Percentiles rank a stretch among this genome's conserved stretches.
These are phyloP conservation scores for Diplocarpon rosae DNA, from an alignment of 2,329 filamentous ascomycete species.

Conservation along the genomic window DNA sequence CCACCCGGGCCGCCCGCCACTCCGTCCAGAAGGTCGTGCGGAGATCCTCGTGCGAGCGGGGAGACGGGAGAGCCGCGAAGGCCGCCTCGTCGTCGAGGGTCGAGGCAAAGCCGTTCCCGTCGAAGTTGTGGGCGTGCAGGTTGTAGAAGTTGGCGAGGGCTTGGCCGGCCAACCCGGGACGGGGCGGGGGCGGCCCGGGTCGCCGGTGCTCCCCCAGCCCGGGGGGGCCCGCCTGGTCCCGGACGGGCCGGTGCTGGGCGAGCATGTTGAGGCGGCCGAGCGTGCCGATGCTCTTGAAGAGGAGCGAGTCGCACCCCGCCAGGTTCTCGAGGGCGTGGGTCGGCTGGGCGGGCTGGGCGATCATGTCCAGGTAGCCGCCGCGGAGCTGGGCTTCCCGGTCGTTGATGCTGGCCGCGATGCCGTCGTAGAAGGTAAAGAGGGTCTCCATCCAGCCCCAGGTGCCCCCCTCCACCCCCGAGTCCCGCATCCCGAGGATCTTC, in stretches of 20 bases:
- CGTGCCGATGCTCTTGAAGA: constrained; percentile 79
- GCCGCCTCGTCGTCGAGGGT: constrained; percentile 44
- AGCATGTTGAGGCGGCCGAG: constrained; percentile 77
- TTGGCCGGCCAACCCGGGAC: constrained; percentile 32
- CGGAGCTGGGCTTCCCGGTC: constrained; percentile 77
- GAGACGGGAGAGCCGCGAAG: constrained; percentile 25
- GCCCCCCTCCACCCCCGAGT: constrained; percentile 45
- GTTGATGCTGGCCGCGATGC: constrained; percentile 84
- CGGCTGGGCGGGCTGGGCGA: constrained; percentile 49
- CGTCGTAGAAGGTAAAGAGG: constrained; percentile 90
- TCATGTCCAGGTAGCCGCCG: constrained; percentile 50
- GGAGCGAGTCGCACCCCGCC: constrained; percentile 72
- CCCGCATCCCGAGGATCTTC: constrained; percentile 72
- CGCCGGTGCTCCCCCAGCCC: constrained; percentile 20
- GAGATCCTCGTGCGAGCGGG: constrained; percentile 44
- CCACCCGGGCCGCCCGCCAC: constrained; percentile 69
- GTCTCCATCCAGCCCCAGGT: constrained; percentile 85
- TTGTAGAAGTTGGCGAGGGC: constrained; percentile 39
- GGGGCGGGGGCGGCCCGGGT: constrained; percentile 23
- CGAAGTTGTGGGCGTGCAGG: constrained; percentile 46
- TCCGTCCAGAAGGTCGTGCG: constrained; percentile 68
- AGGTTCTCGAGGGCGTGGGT: constrained; percentile 60
- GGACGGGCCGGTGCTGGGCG: constrained; percentile 55
- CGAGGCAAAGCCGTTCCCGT: constrained; percentile 55
- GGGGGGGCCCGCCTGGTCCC: constrained; percentile 31